Base-by-base conservation (phyloP, 1,284 basidiomycete species). In the Tausonia pullulans region DNA sequence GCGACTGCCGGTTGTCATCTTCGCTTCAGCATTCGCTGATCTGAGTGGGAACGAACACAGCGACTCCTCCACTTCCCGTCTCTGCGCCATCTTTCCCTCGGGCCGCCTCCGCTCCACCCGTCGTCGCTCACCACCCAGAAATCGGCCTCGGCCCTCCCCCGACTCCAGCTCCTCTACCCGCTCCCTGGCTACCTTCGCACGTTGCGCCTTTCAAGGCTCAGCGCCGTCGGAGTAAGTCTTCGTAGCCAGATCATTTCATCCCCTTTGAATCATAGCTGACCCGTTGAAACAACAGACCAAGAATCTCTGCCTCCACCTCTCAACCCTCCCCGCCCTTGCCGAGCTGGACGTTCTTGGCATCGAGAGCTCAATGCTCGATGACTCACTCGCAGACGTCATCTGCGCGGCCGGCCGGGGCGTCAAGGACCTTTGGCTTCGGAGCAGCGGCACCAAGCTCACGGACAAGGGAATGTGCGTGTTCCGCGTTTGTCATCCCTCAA, bases 381-480 rank as follows among this genome's bases (percentile, higher is more conserved):
- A 65, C 43, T 27, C 40, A 10, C 54, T 65, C 41, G 48, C 41
- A 4, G 64, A 65, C 41, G 41, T 45, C 11, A 16, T 65, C 13
- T 40, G 46, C 40, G 50, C 56, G 39, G 60, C 61, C 2, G 65
- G 65, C n/a, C 56, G 65, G 16, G 65, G 65, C 9, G 40, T 66
- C 16, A 57, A 16, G 41, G 44, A 62, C 40, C 14, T 66, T n/a
- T 66, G 65, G 65, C 43, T 66, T 8, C 41, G 65, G 51, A 59
- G 48, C 4, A 13, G 44, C 16, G 65, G 65, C 1, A 66, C 60
- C 5, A 66, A 66, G 57, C 11, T 66, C 27, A 59, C 61, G 5
- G 65, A 66, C 49, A 50, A 27, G 10, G 65, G 65, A 43, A 43
- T 66, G 60, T 62, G 58, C 40, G 61, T 61, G 5, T 3, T 51